phyloP scores from a whole-genome alignment of 345 rosid genomes.

The Arabis hirsuta region DNA sequence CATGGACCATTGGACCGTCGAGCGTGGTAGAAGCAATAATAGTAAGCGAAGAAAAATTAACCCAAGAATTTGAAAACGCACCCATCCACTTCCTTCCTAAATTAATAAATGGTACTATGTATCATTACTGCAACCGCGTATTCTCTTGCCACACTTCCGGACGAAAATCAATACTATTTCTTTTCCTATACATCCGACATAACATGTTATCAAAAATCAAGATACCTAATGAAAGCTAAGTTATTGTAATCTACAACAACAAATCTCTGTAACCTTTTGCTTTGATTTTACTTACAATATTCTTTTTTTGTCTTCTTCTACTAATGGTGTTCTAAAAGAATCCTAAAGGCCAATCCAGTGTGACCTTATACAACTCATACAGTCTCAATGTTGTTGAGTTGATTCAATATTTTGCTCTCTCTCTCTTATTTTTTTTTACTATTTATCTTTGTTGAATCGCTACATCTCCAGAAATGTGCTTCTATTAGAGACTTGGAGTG shows the following conservation, averaged over 20 bases:
- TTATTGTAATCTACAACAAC: background rate
- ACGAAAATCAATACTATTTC: background rate
- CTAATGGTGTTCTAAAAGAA: background rate
- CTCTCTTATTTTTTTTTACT: background rate
- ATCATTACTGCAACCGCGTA: constrained; percentile 14
- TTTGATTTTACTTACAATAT: background rate
- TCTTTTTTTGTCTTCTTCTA: background rate
- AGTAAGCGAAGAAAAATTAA: constrained; percentile 23
- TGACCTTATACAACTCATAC: constrained; percentile 44
- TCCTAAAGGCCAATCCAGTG: constrained; percentile 61
- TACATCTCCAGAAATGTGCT: constrained; percentile 82
- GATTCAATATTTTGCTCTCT: background rate
- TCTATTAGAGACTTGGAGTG: constrained; percentile 59
- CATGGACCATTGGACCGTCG: constrained; percentile 23
- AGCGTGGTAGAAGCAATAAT: constrained; percentile 25
- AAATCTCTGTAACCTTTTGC: background rate
- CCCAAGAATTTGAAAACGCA: constrained; percentile 45
- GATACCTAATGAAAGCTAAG: background rate
- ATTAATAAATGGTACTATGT: too few relatives aligned
- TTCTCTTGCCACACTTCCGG: constrained; percentile 6
- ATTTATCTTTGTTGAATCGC: constrained; percentile 68
- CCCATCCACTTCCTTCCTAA: background rate
- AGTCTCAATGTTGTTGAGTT: background rate
- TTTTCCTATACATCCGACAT: background rate
- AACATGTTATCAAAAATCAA: background rate